A percentile compares a stretch with the other conserved stretches of the same genome.
These are phyloP conservation scores for Margaritispora aquatica DNA, from an alignment of 495 filamentous ascomycete species.

Conservation along the genomic window DNA sequence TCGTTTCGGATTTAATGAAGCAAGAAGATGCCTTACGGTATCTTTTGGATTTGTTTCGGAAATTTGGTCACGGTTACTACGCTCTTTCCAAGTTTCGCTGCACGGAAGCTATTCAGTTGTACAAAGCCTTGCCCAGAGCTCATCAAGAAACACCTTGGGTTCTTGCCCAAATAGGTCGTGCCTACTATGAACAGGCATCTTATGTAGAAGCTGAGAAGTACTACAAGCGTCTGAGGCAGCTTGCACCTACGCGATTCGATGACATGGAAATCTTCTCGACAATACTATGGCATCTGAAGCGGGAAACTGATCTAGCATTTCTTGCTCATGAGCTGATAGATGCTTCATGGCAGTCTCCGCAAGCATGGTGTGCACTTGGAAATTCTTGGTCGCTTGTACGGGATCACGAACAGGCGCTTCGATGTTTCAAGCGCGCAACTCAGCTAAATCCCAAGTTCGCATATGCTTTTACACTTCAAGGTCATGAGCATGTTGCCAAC, in stretches of 20 bases:
- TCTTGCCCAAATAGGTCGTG: conserved; percentile 79
- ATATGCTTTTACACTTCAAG: conserved; percentile 92
- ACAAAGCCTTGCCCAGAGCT: conserved; percentile 57
- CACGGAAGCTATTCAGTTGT: conserved; percentile 64
- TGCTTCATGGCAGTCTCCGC: conserved; percentile 75
- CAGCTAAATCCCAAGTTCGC: conserved; percentile 86
- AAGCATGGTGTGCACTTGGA: conserved; percentile 92
- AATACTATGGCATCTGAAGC: conserved; percentile 92
- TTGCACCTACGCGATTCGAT: conserved; percentile 72
- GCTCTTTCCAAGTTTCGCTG: conserved; percentile 72
- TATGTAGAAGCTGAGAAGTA: conserved; percentile 81
- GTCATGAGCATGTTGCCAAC: conserved; percentile 93
- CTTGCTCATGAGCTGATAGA: conserved; percentile 87
- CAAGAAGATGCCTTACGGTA: conserved; percentile 69
- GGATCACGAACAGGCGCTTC: conserved; percentile 90
- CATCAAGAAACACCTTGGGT: conserved; percentile 97
- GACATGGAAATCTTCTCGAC: conserved; percentile 99
- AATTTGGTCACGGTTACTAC: conserved; percentile 74
- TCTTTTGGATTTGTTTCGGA: conserved; percentile 75
- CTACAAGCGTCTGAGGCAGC: conserved; percentile 66
- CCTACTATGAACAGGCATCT: conserved; percentile 79
- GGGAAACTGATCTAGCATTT: conserved; percentile 84
- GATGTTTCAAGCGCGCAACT: conserved; percentile 92
- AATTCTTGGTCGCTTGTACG: conserved; percentile 94
- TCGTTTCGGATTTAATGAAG: conserved; percentile 42